Percentiles rank a stretch among this genome's conserved stretches.
Evolutionary conservation across 805 yeast species (phyloP).

Genomic region (Suhomyces canberraensis): DNA sequence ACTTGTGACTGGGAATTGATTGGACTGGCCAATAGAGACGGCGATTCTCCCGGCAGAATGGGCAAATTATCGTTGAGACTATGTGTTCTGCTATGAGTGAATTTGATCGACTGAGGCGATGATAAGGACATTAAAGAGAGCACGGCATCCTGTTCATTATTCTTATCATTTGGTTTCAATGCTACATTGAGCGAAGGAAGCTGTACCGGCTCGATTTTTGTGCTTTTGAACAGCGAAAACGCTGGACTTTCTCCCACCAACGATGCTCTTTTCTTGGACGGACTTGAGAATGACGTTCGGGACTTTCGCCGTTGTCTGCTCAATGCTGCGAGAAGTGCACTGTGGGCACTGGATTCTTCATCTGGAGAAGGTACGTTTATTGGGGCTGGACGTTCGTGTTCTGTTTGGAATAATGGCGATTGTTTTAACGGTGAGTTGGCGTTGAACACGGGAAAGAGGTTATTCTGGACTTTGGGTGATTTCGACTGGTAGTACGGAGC

Average conservation of each 20-base stretch:
- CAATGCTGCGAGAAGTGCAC: constrained; percentile 41
- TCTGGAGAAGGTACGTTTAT: constrained; percentile 28
- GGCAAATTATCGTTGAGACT: constrained; percentile 8
- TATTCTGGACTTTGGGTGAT: neutral
- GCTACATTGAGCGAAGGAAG: constrained; percentile 32
- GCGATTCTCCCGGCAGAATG: constrained; percentile 7
- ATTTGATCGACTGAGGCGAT: constrained; percentile 42
- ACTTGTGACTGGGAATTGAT: constrained; percentile 5
- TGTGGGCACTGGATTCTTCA: constrained; percentile 44
- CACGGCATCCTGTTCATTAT: constrained; percentile 53
- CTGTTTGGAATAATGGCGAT: constrained; percentile 9
- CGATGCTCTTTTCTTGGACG: constrained; percentile 3
- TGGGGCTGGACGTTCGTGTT: neutral
- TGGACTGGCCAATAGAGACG: constrained; percentile 9
- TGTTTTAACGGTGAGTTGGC: constrained; percentile 9
- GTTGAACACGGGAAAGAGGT: constrained; percentile 1
- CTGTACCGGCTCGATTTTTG: constrained; percentile 7
- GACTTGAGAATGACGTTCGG: constrained; percentile 17
- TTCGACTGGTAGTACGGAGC: neutral
- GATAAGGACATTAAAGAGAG: constrained; percentile 54
- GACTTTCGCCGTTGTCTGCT: constrained; percentile 28
- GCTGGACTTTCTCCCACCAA: neutral
- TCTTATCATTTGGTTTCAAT: constrained; percentile 11
- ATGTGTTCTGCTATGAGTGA: constrained; percentile 11
- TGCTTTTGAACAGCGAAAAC: neutral